Percentiles rank a stretch among this genome's conserved stretches.
phyloP scores from a whole-genome alignment of 73 alveolate species.

The Tetrahymena malaccensis region DNA sequence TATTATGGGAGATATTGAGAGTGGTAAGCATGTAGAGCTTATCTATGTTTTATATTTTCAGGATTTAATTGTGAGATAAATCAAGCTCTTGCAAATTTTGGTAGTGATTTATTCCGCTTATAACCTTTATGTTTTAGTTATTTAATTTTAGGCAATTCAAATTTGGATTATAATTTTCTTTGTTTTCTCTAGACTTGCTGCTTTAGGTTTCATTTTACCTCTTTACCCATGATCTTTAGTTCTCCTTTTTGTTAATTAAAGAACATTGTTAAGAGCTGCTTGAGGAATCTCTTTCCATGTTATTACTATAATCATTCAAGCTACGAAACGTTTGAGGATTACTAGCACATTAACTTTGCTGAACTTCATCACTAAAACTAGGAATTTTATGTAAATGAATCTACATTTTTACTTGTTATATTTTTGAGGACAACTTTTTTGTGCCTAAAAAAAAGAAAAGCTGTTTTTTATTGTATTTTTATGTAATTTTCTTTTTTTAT shows the following conservation, averaged over 20 bases:
- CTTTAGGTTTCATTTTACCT: background rate
- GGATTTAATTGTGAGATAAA: background rate
- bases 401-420: background rate
- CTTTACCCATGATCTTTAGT: background rate
- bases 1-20: background rate
- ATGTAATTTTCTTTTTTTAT: background rate
- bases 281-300: background rate
- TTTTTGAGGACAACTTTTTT: background rate
- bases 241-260: background rate
- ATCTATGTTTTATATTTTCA: background rate
- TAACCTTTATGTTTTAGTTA: background rate
- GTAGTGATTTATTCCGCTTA: background rate
- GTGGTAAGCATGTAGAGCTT: background rate
- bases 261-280: background rate
- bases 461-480: background rate
- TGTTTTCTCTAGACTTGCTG: background rate
- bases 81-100: background rate
- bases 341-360: background rate
- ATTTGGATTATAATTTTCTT: background rate
- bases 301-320: background rate
- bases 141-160: background rate
- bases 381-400: background rate
- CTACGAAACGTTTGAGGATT: background rate
- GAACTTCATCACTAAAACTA: background rate
- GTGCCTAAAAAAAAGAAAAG: background rate